phyloP scores from a whole-genome alignment of 176 grass and related monocot species.

The Cenchrus americanus region DNA sequence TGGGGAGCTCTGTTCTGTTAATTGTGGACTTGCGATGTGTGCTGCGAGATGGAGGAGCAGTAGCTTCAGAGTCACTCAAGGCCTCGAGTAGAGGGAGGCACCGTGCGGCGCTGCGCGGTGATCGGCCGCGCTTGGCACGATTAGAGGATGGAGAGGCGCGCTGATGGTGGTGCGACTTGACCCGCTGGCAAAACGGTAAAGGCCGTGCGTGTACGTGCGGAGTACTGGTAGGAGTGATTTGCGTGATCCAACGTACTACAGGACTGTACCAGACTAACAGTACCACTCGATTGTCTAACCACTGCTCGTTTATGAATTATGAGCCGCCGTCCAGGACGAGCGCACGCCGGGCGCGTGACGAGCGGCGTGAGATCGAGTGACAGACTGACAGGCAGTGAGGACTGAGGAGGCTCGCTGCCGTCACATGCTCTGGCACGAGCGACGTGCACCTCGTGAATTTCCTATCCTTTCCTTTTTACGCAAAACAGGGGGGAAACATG shows the following conservation, averaged over 20 bases:
- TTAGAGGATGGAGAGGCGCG: no score
- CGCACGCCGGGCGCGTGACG: neutral
- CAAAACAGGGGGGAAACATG: neutral
- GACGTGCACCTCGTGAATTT: neutral
- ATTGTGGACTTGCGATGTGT: neutral
- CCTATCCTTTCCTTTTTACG: neutral
- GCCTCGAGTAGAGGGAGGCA: no score
- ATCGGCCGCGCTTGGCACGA: no score
- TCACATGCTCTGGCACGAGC: neutral
- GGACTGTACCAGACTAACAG: no score
- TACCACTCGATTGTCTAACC: neutral
- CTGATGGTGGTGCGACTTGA: no score
- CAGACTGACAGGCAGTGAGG: neutral
- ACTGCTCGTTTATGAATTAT: neutral
- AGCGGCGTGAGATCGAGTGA: neutral
- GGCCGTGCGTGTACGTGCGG: neutral
- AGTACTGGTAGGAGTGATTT: neutral
- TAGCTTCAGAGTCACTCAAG: constrained; percentile 20
- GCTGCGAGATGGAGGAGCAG: neutral
- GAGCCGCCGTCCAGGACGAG: neutral
- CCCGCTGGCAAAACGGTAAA: neutral
- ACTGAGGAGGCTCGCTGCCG: neutral
- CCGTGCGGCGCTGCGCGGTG: no score
- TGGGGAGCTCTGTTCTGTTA: neutral
- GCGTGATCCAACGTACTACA: neutral